A percentile compares a stretch with the other conserved stretches of the same genome.
Evolutionary conservation across 2,329 filamentous ascomycete genomes (phyloP).

Genomic region (Corynespora cassiicola): DNA sequence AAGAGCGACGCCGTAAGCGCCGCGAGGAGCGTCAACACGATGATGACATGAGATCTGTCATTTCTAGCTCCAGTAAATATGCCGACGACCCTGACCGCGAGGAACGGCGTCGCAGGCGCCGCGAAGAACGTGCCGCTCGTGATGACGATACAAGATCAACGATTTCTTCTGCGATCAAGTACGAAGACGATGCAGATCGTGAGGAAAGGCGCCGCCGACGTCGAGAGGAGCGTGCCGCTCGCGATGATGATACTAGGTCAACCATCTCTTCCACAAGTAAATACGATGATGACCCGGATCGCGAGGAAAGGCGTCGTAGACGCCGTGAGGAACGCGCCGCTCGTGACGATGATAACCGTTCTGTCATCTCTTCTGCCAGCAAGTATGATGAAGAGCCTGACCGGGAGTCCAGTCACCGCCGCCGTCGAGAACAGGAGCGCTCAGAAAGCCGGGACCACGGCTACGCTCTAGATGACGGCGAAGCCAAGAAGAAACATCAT

Average conservation of each 20-base stretch:
- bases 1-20: too few species aligned
- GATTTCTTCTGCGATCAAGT: slow-evolving; percentile 30
- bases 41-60: slow-evolving; percentile 15
- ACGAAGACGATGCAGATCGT: slow-evolving; percentile 35
- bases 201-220: slow-evolving; percentile 36
- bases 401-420: slow-evolving; percentile 18
- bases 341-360: slow-evolving; percentile 18
- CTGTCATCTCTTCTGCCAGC: slow-evolving; percentile 3
- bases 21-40: slow-evolving; percentile 16
- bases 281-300: slow-evolving; percentile 35
- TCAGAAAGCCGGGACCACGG: slow-evolving; percentile 45
- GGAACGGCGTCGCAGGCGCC: too few species aligned
- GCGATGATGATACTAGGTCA: slow-evolving; percentile 21
- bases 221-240: too few species aligned
- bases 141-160: slow-evolving; percentile 22
- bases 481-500: slow-evolving; percentile 39
- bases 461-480: slow-evolving; percentile 37
- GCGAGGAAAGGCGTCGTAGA: slow-evolving; percentile 35
- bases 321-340: slow-evolving; percentile 35
- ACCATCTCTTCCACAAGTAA: slow-evolving; percentile 30
- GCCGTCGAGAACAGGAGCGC: slow-evolving; percentile 31
- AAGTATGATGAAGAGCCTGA: slow-evolving; percentile 16
- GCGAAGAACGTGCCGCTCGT: too few species aligned
- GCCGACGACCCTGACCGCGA: slow-evolving; percentile 26
- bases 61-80: slow-evolving; percentile 15